Base-by-base conservation (phyloP, 768 basidiomycete species). In the Dentipellis sp. region DNA sequence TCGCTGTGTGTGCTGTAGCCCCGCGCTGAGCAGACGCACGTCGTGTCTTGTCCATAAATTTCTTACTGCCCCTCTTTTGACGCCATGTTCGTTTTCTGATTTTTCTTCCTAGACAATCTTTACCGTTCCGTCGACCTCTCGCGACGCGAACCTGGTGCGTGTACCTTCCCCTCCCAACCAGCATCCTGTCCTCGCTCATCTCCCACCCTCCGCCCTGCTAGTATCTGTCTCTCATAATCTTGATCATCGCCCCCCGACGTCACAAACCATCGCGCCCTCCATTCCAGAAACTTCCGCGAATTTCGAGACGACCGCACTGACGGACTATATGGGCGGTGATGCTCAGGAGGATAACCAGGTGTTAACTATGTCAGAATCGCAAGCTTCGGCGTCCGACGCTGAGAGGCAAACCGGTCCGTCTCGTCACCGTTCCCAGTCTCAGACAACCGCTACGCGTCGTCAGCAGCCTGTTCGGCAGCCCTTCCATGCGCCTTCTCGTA, bases 231-330 rank as follows among this genome's bases (percentile, higher is more conserved):
- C 52, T 16, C 21, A 40, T 50, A 53, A 47, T 21, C 46, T 21
- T 23, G 10, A 37, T 12, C 21, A 38, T 42, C 37, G 34, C 1
- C 48, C 23, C 17, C 6, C 39, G 16, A 22, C 49, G 16, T 48
- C 39, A 6, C 53, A 36, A 21, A 46, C 29, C 22, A 55, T 47
- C 36, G 3, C 21, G n/a, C 6, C 49, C 22, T 10, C 16, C 39
- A 0, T 62, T 61, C 52, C 61, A 62, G 59, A 62, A 60, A 11
- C 11, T 55, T 57, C 61, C 16, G 3, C 17, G 7, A 35, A 19
- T 1, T 1, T 52, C 56, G 17, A 38, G 56, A 22, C 45, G 12
- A 8, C 12, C 4, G 48, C 40, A 17, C 22, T n/a, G 17, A 9
- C 17, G 38, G 45, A 52, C 10, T 58, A 57, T 60, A 55, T 50